phyloP scores from a whole-genome alignment of 1,139 yeast genomes.

The Pichia kudriavzevii region DNA sequence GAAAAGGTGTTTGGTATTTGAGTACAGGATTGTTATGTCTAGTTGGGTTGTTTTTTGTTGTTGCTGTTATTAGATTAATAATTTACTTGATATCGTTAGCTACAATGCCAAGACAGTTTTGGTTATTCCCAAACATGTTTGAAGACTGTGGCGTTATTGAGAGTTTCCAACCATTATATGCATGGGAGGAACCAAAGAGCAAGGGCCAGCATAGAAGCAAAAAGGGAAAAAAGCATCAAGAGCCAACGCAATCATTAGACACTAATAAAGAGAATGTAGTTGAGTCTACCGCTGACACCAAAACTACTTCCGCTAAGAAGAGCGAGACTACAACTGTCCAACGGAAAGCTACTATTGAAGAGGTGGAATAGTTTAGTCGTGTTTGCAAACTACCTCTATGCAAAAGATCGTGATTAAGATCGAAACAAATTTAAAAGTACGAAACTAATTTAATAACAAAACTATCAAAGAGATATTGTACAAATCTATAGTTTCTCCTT shows the following conservation, averaged over 20 bases:
- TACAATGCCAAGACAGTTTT: constrained; percentile 46
- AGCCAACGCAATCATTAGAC: neutral
- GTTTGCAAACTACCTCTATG: neutral
- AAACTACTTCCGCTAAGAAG: constrained; percentile 5
- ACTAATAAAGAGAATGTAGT: neutral
- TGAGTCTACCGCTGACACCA: neutral
- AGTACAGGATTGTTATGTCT: constrained; percentile 73
- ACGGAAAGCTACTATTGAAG: constrained; percentile 24
- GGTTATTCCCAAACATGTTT: constrained; percentile 94
- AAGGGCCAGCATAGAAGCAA: constrained; percentile 26
- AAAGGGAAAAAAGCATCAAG: constrained; percentile 16
- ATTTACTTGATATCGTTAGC: constrained; percentile 58
- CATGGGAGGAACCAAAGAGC: constrained; percentile 55
- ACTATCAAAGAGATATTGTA: too few species aligned
- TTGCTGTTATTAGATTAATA: constrained; percentile 74
- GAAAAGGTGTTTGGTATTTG: constrained; percentile 84
- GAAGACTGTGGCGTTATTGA: constrained; percentile 94
- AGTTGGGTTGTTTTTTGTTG: constrained; percentile 64
- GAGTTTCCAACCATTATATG: constrained; percentile 83
- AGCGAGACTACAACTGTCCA: constrained; percentile 16
- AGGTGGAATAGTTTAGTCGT: constrained; percentile 15
- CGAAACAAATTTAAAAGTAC: neutral
- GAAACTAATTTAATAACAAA: neutral
- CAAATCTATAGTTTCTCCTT: too few species aligned
- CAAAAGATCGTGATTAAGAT: neutral